These are phyloP conservation scores for Bipolaris oryzae DNA, from an alignment of 2,329 filamentous ascomycete species.

Conservation along the genomic window DNA sequence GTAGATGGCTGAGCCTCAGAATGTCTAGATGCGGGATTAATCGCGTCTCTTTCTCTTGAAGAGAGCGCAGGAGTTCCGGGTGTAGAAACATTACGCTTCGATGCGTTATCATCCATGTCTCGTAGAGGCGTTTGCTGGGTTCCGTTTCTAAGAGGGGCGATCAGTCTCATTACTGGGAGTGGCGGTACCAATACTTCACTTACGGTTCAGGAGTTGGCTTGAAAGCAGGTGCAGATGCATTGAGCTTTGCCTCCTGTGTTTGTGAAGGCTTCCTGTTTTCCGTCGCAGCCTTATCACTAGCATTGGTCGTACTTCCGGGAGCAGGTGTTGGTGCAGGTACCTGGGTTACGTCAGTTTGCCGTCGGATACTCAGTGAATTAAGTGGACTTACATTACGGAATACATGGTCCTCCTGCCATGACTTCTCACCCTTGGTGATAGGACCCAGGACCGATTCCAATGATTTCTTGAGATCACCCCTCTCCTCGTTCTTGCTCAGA, in stretches of 20 bases:
- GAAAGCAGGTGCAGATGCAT: constrained; percentile 67
- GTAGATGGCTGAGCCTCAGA: constrained; percentile 18
- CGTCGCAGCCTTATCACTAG: constrained; percentile 34
- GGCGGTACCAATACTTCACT: constrained; percentile 17
- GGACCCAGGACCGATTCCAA: constrained; percentile 74
- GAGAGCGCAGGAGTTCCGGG: constrained; percentile 17
- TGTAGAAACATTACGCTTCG: constrained; percentile 19
- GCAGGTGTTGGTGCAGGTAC: constrained; percentile 28
- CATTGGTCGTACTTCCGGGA: constrained; percentile 36
- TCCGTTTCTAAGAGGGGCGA: constrained; percentile 39
- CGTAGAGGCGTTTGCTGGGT: constrained; percentile 31
- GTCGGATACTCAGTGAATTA: background rate
- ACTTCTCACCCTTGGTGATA: constrained; percentile 68
- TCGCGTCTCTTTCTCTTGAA: constrained; percentile 30
- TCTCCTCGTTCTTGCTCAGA: constrained; percentile 61
- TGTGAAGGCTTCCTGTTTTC: constrained; percentile 50
- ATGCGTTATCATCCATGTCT: constrained; percentile 21
- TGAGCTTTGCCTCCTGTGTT: constrained; percentile 53
- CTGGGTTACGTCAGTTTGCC: constrained; percentile 24
- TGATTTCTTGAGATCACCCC: constrained; percentile 76
- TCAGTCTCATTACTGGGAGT: constrained; percentile 13
- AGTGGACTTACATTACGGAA: constrained; percentile 67
- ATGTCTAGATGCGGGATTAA: constrained; percentile 16
- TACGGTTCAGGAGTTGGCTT: constrained; percentile 56
- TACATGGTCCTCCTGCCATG: constrained; percentile 76